Percentiles rank a stretch among this genome's conserved stretches.
phyloP scores from a whole-genome alignment of 1,284 basidiomycete species.

The Heimioporus punctisporus region DNA sequence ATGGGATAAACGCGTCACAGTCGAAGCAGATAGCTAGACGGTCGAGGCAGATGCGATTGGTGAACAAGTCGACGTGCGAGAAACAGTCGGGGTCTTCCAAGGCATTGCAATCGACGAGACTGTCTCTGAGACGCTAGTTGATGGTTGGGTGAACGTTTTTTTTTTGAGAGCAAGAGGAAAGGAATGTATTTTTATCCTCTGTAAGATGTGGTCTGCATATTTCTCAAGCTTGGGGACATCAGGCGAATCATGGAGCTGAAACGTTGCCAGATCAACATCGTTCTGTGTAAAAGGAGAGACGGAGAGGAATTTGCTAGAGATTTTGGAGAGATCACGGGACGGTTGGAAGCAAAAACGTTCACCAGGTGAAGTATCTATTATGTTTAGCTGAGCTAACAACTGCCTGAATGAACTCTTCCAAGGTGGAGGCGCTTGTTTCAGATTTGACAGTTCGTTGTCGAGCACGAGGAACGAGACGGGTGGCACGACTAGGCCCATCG shows the following conservation, averaged over 20 bases:
- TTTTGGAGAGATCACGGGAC: conserved; percentile 14
- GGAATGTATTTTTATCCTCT: conserved; percentile 3
- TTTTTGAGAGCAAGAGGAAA: background rate
- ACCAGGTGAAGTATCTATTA: conserved; percentile 5
- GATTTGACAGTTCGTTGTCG: background rate
- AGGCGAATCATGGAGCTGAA: background rate
- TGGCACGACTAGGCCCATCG: background rate
- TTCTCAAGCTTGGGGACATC: conserved; percentile 12
- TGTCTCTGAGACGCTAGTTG: conserved; percentile 17
- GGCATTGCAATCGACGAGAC: conserved; percentile 1
- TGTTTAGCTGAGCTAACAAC: conserved; percentile 9
- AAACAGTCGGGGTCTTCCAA: conserved; percentile 10
- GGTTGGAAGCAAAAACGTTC: conserved; percentile 20
- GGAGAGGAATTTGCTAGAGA: conserved; percentile 17
- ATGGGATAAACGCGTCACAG: conserved; percentile 16
- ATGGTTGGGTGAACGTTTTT: background rate
- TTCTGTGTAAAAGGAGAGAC: background rate
- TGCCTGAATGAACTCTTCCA: conserved; percentile 15
- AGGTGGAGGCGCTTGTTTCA: background rate
- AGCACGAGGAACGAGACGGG: conserved; percentile 12
- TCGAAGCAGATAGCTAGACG: conserved; percentile 12
- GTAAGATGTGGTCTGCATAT: conserved; percentile 9
- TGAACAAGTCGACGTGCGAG: conserved; percentile 15
- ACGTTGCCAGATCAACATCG: conserved; percentile 15
- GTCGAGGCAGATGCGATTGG: conserved; percentile 15